Conservation (phyloP, 1,284 basidiomycete genomes). For the Cystobasidium sp. region DNA sequence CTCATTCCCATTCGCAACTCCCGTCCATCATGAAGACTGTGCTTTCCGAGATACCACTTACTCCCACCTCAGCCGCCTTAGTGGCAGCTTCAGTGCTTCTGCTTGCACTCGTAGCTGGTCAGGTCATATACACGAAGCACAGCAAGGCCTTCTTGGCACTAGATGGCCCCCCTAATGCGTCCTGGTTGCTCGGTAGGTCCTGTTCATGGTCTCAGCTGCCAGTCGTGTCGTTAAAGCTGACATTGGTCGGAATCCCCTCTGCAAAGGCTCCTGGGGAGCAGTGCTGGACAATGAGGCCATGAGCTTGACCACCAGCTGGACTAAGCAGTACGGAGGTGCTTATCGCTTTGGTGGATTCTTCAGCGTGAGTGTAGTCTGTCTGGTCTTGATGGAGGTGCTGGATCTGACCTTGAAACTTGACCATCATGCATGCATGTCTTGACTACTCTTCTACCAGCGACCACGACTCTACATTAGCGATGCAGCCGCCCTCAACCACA, state of each 20-base stretch:
- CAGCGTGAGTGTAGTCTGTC: background rate
- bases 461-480: constrained; percentile 24
- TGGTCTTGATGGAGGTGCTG: too few species aligned
- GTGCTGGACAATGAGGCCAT: constrained; percentile 26
- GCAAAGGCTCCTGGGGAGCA: constrained; percentile 22
- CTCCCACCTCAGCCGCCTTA: background rate
- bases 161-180: constrained; percentile 20
- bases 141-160: constrained; percentile 11
- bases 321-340: constrained; percentile 21
- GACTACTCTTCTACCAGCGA: background rate
- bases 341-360: constrained; percentile 27
- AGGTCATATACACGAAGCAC: background rate
- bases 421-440: too few species aligned
- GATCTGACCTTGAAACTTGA: background rate
- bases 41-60: background rate
- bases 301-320: constrained; percentile 18
- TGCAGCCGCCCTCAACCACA: constrained; percentile 23
- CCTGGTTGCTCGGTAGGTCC: constrained; percentile 19
- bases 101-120: background rate
- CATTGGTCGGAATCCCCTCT: background rate
- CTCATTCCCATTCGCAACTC: too few species aligned
- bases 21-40: background rate
- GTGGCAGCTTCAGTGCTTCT: background rate
- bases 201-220: background rate
- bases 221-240: too few species aligned